Evolutionary conservation across 495 filamentous ascomycete species (phyloP).

Genomic region (Trichoderma asperelloides): DNA sequence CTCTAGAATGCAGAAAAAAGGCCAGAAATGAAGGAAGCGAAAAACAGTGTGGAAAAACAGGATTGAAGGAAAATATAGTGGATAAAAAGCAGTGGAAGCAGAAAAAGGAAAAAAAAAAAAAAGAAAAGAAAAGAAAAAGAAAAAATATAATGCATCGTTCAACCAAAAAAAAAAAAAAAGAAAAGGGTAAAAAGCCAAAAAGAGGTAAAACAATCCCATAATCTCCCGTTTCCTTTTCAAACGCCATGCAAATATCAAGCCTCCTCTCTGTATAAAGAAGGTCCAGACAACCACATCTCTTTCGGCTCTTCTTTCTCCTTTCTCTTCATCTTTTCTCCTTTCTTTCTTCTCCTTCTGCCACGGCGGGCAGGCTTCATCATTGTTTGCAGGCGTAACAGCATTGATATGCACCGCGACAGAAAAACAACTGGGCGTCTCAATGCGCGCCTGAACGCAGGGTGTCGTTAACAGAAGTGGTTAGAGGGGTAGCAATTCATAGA

Average conservation of each 20-base stretch:
- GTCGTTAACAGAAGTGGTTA: conserved; percentile 8
- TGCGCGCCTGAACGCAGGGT: neutral
- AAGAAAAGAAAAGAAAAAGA: conserved; percentile 9
- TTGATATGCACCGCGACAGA: neutral
- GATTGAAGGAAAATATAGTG: neutral
- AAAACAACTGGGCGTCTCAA: neutral
- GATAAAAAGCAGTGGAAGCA: neutral
- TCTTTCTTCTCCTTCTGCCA: neutral
- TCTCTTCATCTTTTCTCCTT: neutral
- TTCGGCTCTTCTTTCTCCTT: neutral
- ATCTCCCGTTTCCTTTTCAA: neutral
- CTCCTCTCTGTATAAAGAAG: conserved; percentile 13
- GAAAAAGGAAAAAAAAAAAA: conserved; percentile 16
- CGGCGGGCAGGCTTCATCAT: neutral
- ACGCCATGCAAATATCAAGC: neutral
- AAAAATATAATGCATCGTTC: neutral
- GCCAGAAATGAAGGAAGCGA: conserved; percentile 12
- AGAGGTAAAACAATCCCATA: conserved; percentile 12
- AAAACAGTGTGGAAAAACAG: neutral
- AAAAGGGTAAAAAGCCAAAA: conserved; percentile 7
- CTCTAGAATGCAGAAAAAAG: conserved; percentile 14
- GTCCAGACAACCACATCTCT: neutral
- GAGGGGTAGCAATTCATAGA: conserved; percentile 12
- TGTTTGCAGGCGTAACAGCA: neutral
- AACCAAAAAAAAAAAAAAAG: neutral